These are phyloP conservation scores for Sechiopsis laciniata DNA, from an alignment of 306 rosid species.

Conservation along the genomic window DNA sequence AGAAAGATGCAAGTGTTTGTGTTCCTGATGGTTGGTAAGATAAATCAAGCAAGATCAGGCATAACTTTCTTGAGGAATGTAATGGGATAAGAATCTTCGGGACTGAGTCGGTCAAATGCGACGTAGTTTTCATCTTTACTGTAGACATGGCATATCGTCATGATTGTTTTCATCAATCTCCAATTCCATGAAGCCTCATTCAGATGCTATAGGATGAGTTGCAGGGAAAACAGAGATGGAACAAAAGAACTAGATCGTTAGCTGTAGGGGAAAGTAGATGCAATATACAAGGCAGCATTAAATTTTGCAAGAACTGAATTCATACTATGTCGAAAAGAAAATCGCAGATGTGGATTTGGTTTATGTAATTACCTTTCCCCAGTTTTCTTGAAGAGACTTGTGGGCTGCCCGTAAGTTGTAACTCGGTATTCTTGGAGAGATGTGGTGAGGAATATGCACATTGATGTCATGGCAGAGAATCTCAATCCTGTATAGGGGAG, in stretches of 20 bases:
- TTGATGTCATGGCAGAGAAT: constrained; percentile 73
- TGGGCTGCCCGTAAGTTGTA: constrained; percentile 83
- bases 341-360: neutral
- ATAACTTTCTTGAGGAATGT: constrained; percentile 60
- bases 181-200: constrained; percentile 91
- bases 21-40: constrained; percentile 22
- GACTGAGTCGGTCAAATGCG: constrained; percentile 60
- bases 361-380: constrained; percentile 72
- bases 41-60: constrained; percentile 74
- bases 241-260: neutral
- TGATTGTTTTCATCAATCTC: constrained; percentile 84
- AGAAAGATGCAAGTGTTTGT: constrained; percentile 26
- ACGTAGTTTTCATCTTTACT: constrained; percentile 60
- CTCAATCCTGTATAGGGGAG: constrained; percentile 61
- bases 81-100: constrained; percentile 68
- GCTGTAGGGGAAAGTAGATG: neutral
- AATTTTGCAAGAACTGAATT: neutral
- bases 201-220: constrained; percentile 42
- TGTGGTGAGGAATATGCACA: constrained; percentile 88
- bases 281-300: neutral
- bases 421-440: constrained; percentile 87
- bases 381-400: constrained; percentile 65
- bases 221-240: neutral
- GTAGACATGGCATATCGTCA: constrained; percentile 90
- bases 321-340: neutral